Percentiles rank a stretch among this genome's conserved stretches.
phyloP scores from a whole-genome alignment of 345 rosid species.

The Chamaenerion angustifolium region DNA sequence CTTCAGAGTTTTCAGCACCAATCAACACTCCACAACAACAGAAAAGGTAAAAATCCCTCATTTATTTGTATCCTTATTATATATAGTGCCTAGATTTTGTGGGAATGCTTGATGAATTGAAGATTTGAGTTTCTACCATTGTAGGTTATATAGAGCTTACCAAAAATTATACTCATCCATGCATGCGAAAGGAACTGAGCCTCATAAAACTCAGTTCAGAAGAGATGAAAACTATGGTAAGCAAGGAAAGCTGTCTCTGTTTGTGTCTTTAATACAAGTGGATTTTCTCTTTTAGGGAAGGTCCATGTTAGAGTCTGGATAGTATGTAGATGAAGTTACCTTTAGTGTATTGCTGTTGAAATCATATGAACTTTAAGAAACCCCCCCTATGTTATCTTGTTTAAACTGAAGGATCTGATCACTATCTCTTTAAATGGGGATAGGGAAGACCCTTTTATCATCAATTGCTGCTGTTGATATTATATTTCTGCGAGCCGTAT shows the following conservation, averaged over 20 bases:
- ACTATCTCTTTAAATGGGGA: no score
- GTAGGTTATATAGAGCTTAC: conserved; percentile 92
- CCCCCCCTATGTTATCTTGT: background rate
- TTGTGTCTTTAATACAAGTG: background rate
- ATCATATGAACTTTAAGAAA: conserved; percentile 1
- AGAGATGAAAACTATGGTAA: conserved; percentile 86
- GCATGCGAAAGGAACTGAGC: conserved; percentile 74
- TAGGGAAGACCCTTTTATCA: no score
- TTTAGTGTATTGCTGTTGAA: no score
- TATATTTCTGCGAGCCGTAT: no score
- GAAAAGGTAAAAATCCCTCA: conserved; percentile 46
- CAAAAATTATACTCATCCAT: conserved; percentile 76
- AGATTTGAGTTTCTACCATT: conserved; percentile 6
- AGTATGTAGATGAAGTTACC: no score
- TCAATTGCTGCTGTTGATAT: no score
- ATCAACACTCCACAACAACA: conserved; percentile 57
- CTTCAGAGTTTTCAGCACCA: conserved; percentile 86
- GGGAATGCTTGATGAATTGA: no score
- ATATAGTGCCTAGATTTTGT: no score
- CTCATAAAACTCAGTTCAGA: conserved; percentile 95
- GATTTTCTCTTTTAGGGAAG: no score
- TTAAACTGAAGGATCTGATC: no score
- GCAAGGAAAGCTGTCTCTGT: no score
- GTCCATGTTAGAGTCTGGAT: no score
- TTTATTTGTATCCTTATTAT: background rate